phyloP scores from a whole-genome alignment of 768 basidiomycete genomes.

The Boletus subparvulus region DNA sequence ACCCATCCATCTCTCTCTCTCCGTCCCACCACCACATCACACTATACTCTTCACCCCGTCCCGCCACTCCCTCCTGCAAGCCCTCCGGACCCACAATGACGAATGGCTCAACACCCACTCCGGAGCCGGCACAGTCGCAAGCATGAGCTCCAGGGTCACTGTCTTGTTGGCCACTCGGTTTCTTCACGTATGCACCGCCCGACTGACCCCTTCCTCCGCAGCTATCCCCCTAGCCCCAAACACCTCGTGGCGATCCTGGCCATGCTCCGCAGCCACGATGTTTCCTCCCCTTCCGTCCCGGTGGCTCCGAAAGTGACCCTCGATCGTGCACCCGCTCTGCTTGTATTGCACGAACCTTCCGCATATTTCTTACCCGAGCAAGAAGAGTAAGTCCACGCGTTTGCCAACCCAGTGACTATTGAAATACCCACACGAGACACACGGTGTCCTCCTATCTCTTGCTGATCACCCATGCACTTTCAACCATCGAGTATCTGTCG shows the following conservation, averaged over 20 bases:
- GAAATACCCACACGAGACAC: constrained; percentile 21
- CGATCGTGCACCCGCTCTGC: constrained; percentile 44
- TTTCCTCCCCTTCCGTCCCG: constrained; percentile 18
- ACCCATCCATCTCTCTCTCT: constrained; percentile 65
- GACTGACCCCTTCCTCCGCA: constrained; percentile 28
- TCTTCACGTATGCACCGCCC: background rate
- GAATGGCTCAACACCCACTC: constrained; percentile 38
- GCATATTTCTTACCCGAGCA: constrained; percentile 44
- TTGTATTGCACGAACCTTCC: constrained; percentile 63
- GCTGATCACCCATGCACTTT: constrained; percentile 47
- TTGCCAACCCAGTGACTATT: background rate
- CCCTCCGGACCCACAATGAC: constrained; percentile 52
- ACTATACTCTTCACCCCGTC: constrained; percentile 56
- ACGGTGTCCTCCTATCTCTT: constrained; percentile 53
- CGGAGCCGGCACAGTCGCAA: constrained; percentile 38
- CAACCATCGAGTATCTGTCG: constrained; percentile 39
- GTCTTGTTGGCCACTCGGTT: constrained; percentile 51
- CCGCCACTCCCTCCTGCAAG: constrained; percentile 40
- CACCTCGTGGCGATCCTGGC: constrained; percentile 56
- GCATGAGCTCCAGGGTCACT: constrained; percentile 43
- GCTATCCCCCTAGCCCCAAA: constrained; percentile 62
- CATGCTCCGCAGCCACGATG: constrained; percentile 39
- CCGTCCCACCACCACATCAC: constrained; percentile 36
- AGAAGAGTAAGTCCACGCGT: constrained; percentile 22
- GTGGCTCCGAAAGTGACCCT: constrained; percentile 36